These are phyloP conservation scores for Aspergillus japonicus DNA, from an alignment of 2,329 filamentous ascomycete genomes.

Conservation along the genomic window DNA sequence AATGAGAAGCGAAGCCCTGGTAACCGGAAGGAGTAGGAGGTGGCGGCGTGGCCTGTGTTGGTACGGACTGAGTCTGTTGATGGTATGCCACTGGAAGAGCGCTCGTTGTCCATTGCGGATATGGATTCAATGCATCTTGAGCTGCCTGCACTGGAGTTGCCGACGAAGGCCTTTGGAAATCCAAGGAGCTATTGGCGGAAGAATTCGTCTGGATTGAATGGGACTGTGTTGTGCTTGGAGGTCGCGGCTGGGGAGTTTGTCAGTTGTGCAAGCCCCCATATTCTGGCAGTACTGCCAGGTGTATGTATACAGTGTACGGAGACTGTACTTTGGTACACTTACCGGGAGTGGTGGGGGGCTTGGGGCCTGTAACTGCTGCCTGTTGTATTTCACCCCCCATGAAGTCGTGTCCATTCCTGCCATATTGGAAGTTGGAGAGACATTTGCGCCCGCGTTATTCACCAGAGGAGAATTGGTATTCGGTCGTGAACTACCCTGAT, in stretches of 20 bases:
- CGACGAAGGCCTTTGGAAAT: constrained; percentile 20
- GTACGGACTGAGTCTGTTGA: constrained; percentile 23
- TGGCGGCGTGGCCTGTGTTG: constrained; percentile 30
- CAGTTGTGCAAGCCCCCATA: constrained; percentile 6
- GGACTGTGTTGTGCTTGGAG: constrained; percentile 28
- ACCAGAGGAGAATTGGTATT: constrained; percentile 27
- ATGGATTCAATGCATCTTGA: constrained; percentile 9
- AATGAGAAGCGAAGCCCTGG: constrained; percentile 31
- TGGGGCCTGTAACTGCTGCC: constrained; percentile 27
- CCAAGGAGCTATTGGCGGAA: constrained; percentile 15
- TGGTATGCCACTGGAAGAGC: constrained; percentile 24
- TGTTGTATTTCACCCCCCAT: constrained; percentile 48
- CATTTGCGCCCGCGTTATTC: constrained; percentile 8
- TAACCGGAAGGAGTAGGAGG: constrained; percentile 45
- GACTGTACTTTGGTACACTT: constrained; percentile 17
- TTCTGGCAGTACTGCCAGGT: neutral
- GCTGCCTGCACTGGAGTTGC: constrained; percentile 20
- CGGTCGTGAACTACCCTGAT: constrained; percentile 24
- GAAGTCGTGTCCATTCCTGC: constrained; percentile 32
- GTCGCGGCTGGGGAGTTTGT: constrained; percentile 34
- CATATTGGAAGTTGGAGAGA: constrained; percentile 20
- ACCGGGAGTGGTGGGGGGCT: constrained; percentile 40
- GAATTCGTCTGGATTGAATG: constrained; percentile 21
- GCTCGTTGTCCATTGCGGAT: constrained; percentile 24
- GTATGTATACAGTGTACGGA: no score